Evolutionary conservation across 2,329 filamentous ascomycete species (phyloP), one percentile per base, ranked within the genome.

Genomic region (Aspergillus ochraceus): DNA sequence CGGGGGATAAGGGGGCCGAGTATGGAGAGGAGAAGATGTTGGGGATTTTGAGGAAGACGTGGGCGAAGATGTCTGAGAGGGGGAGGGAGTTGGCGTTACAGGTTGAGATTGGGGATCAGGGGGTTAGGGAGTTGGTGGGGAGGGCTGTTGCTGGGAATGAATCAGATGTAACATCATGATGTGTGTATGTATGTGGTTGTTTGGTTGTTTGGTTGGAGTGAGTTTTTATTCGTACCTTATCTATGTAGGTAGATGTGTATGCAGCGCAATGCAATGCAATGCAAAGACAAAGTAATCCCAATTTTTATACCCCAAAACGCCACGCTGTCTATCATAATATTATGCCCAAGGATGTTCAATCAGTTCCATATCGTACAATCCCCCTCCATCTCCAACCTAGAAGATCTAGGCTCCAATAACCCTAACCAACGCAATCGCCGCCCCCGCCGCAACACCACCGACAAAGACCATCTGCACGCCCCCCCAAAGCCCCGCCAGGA

Each of bases 1-100:
- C 91, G 22, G 19, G 20, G 4, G 52, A 19, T 80, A 82, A 83
- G 71, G 36, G 36, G 5, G 5, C 3, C 3, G 83, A 85, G 29
- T 83, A 68, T 56, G 70, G 88, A 56, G 89, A 94, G 77, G 88
- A 87, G 54, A 96, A 95, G 82, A 86, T 92, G 60, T 73, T 94
- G 20, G 79, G 77, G 19, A 91, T 92, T 64, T 71, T 92, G 72
- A 79, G 79, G 66, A 91, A 91, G 83, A 91, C 89, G 14, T 91
- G 89, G 89, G 86, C 69, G 52, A 92, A 92, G 80, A 92, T 91
- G 89, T 86, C 84, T 52, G 81, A 83, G 39, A 74, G 74, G 59
- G 89, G 89, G 0, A 80, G 83, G 63, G 80, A 84, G 66, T 74
- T 91, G 73, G 90, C 89, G n/a, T 70, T 91, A 66, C 75, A 78